Conservation (phyloP, 1,139 yeast species). For the Geotrichum cucujoidarum region DNA sequence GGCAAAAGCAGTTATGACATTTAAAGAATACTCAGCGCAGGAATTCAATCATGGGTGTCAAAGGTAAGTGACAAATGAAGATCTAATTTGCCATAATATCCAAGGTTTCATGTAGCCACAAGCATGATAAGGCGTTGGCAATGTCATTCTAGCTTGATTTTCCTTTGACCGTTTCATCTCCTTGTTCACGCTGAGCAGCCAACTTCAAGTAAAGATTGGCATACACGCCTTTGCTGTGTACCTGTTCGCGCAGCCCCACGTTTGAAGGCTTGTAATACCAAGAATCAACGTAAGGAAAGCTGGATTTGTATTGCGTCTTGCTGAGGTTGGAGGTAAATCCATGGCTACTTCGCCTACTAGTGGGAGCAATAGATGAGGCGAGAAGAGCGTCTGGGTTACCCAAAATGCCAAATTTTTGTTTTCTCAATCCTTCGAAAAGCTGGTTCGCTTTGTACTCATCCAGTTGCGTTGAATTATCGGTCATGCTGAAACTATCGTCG, state of each 20-base stretch:
- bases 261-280: background rate
- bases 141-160: too few species aligned
- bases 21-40: too few species aligned
- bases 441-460: background rate
- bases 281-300: background rate
- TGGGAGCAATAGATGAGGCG: background rate
- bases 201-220: background rate
- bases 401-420: background rate
- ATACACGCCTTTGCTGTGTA: background rate
- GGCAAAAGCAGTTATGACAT: too few species aligned
- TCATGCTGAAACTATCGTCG: background rate
- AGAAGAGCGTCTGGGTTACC: background rate
- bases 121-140: too few species aligned
- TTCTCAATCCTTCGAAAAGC: background rate
- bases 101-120: too few species aligned
- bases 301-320: background rate
- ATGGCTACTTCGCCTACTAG: too few species aligned
- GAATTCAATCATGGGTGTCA: too few species aligned
- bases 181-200: background rate
- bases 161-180: too few species aligned
- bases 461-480: background rate
- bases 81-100: too few species aligned
- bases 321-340: too few species aligned
- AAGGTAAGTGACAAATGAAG: too few species aligned
- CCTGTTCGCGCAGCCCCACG: background rate